Percentiles rank a stretch among this genome's conserved stretches.
phyloP scores from a whole-genome alignment of 345 rosid genomes.

The Camelina sativa region DNA sequence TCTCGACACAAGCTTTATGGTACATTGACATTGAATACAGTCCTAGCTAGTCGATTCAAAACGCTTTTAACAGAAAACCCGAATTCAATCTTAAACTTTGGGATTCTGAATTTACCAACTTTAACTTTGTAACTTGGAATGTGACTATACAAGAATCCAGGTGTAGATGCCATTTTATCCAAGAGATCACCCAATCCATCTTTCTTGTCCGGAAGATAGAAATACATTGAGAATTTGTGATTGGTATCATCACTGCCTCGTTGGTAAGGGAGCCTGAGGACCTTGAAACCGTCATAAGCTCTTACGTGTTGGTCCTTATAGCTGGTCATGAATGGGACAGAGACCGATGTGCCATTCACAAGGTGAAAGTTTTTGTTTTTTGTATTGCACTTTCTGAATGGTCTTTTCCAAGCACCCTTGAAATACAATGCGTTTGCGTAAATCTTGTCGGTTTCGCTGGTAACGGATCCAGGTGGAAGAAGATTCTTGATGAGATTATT shows the following conservation, averaged over 20 bases:
- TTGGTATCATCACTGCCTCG: neutral
- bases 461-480: conserved; percentile 7
- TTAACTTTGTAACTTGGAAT: neutral
- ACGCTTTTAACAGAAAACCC: too few species aligned
- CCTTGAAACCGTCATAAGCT: conserved; percentile 9
- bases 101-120: too few species aligned
- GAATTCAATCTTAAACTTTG: too few species aligned
- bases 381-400: neutral
- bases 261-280: neutral
- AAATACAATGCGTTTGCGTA: conserved; percentile 27
- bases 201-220: conserved; percentile 20
- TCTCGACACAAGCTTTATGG: too few species aligned
- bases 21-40: too few species aligned
- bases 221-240: conserved; percentile 8
- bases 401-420: neutral
- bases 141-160: conserved; percentile 28
- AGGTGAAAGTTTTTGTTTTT: neutral
- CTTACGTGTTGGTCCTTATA: neutral
- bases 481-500: neutral
- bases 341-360: neutral
- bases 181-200: neutral
- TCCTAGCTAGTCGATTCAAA: too few species aligned
- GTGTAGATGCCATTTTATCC: conserved; percentile 1
- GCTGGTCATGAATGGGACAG: conserved; percentile 9
- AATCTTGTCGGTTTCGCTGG: neutral